phyloP scores from a whole-genome alignment of 805 yeast species.

The Metschnikowia gruessii region DNA sequence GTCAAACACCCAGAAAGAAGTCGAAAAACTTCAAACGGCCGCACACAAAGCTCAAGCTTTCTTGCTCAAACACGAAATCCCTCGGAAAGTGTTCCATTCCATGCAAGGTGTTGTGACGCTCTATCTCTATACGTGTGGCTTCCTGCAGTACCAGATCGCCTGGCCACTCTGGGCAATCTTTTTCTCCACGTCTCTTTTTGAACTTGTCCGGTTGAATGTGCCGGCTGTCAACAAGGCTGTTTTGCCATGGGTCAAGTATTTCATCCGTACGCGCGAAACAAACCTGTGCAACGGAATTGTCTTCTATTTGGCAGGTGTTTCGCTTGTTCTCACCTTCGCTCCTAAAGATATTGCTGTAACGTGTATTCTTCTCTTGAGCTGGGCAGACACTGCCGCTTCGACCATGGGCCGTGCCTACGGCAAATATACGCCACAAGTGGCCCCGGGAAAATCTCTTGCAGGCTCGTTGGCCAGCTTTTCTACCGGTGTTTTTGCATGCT shows the following conservation, averaged over 20 bases:
- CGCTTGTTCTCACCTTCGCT: conserved; percentile 63
- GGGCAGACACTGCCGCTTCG: conserved; percentile 98
- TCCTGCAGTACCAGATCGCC: conserved; percentile 54
- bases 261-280: conserved; percentile 84
- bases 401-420: conserved; percentile 89
- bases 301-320: conserved; percentile 80
- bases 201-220: conserved; percentile 61
- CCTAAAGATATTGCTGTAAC: conserved; percentile 80
- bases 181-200: conserved; percentile 55
- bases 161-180: conserved; percentile 58
- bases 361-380: conserved; percentile 77
- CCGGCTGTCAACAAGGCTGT: conserved; percentile 63
- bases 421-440: conserved; percentile 72
- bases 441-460: conserved; percentile 77
- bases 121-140: conserved; percentile 63
- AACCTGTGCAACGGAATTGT: conserved; percentile 75
- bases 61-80: conserved; percentile 78
- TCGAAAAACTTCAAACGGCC: too few species aligned
- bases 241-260: conserved; percentile 65
- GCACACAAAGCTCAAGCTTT: conserved; percentile 22
- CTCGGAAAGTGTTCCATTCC: conserved; percentile 84
- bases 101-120: conserved; percentile 84
- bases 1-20: not conserved
- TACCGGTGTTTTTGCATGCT: conserved; percentile 66
- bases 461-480: conserved; percentile 86